phyloP scores from a whole-genome alignment of 2,329 filamentous ascomycete species.

The Hawksworthiomyces lignivorus region DNA sequence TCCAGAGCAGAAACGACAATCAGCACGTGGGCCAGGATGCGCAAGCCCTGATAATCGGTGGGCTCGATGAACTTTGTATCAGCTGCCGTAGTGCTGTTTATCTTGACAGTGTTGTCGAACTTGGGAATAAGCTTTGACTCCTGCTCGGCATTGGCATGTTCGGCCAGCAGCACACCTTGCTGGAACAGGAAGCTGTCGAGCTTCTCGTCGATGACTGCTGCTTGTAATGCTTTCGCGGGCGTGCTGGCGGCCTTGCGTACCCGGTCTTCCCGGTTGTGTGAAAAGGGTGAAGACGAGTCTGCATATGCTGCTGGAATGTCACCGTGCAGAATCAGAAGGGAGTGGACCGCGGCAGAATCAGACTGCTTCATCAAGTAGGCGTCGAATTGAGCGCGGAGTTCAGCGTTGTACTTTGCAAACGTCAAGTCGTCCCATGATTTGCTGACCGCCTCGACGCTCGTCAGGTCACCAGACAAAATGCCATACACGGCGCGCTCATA shows the following conservation, averaged over 20 bases:
- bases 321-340: slow-evolving; percentile 13
- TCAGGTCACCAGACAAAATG: slow-evolving; percentile 75
- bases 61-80: slow-evolving; percentile 40
- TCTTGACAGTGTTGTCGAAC: slow-evolving; percentile 22
- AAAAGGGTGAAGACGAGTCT: background rate
- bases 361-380: slow-evolving; percentile 16
- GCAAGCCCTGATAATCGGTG: slow-evolving; percentile 55
- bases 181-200: slow-evolving; percentile 50
- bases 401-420: slow-evolving; percentile 19
- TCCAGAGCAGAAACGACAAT: slow-evolving; percentile 61
- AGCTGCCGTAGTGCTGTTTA: slow-evolving; percentile 20
- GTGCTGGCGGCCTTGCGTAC: slow-evolving; percentile 33
- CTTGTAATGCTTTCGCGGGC: slow-evolving; percentile 69
- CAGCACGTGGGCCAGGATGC: slow-evolving; percentile 60
- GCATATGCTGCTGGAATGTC: slow-evolving; percentile 6
- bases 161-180: slow-evolving; percentile 46
- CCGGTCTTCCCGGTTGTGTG: slow-evolving; percentile 7
- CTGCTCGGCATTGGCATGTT: slow-evolving; percentile 31
- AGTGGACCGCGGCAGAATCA: slow-evolving; percentile 12
- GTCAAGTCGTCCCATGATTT: slow-evolving; percentile 38
- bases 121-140: slow-evolving; percentile 36
- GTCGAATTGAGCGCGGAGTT: slow-evolving; percentile 19
- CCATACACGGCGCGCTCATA: slow-evolving; percentile 90
- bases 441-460: slow-evolving; percentile 57
- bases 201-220: slow-evolving; percentile 61